A percentile compares a stretch with the other conserved stretches of the same genome.
Conservation (phyloP, 495 filamentous ascomycete genomes). For the Trichoderma asperelloides region DNA sequence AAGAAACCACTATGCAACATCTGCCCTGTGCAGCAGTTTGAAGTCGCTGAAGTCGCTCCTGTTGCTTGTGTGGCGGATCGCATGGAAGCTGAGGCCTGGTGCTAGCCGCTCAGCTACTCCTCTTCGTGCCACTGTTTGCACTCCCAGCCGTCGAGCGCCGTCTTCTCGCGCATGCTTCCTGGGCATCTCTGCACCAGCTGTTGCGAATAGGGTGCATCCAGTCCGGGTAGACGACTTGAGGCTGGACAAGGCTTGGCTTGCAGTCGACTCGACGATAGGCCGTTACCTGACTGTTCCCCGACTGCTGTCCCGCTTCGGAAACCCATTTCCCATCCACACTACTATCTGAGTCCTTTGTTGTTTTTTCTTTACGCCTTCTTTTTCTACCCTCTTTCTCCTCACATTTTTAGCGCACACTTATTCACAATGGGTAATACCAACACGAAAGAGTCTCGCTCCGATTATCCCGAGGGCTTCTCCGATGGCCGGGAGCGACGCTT, state of each 20-base stretch:
- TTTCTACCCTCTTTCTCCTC: background rate
- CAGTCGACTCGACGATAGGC: background rate
- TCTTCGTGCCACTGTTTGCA: background rate
- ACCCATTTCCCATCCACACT: background rate
- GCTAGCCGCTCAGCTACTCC: background rate
- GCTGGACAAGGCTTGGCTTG: background rate
- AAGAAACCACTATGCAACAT: background rate
- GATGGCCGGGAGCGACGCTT: conserved; percentile 1
- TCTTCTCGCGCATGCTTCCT: background rate
- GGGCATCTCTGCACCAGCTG: background rate
- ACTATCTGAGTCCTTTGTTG: background rate
- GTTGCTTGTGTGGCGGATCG: background rate
- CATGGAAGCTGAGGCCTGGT: background rate
- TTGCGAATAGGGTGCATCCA: background rate
- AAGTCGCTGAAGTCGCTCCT: background rate
- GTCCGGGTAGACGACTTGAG: background rate
- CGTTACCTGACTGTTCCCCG: background rate
- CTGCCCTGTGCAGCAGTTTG: background rate
- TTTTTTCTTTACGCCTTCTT: background rate
- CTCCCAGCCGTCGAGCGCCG: background rate
- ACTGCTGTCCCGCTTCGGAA: background rate
- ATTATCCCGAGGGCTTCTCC: conserved; percentile 23
- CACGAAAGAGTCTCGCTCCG: conserved; percentile 46
- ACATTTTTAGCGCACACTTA: background rate
- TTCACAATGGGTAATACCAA: conserved; percentile 43